Percentiles rank a stretch among this genome's conserved stretches.
phyloP scores from a whole-genome alignment of 768 basidiomycete genomes.

The Lentinula guzmanii region DNA sequence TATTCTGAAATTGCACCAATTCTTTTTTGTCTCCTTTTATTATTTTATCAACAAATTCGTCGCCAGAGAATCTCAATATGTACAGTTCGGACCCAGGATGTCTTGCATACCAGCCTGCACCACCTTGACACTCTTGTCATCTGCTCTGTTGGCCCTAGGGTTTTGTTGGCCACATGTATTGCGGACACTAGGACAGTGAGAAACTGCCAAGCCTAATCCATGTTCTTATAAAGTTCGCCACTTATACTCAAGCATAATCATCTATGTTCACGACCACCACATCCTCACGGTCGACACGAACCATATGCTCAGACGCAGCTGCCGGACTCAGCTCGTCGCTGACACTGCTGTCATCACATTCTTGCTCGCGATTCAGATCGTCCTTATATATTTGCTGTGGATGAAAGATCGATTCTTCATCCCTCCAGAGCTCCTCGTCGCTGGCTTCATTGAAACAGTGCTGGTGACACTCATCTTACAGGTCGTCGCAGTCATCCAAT shows the following conservation, averaged over 20 bases:
- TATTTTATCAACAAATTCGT: too few species aligned
- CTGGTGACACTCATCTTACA: not conserved
- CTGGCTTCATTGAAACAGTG: not conserved
- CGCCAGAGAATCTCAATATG: too few species aligned
- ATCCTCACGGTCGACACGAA: not conserved
- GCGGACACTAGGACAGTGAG: not conserved
- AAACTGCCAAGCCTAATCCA: not conserved
- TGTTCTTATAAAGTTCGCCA: not conserved
- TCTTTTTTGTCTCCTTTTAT: too few species aligned
- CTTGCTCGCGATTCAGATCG: not conserved
- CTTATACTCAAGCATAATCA: not conserved
- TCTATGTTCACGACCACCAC: not conserved
- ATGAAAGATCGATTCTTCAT: not conserved
- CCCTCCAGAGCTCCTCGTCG: not conserved
- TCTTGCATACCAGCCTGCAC: too few species aligned
- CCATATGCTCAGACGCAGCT: not conserved
- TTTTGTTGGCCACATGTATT: too few species aligned
- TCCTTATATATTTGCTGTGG: not conserved
- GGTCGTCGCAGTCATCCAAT: not conserved
- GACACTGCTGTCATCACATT: not conserved
- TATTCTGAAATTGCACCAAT: too few species aligned
- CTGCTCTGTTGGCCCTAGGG: too few species aligned
- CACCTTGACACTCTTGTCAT: too few species aligned
- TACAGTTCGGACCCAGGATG: too few species aligned
- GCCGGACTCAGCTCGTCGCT: constrained; percentile 1